Base-by-base conservation (phyloP, 2,329 filamentous ascomycete species). In the Raffaelea deltoideospora region DNA sequence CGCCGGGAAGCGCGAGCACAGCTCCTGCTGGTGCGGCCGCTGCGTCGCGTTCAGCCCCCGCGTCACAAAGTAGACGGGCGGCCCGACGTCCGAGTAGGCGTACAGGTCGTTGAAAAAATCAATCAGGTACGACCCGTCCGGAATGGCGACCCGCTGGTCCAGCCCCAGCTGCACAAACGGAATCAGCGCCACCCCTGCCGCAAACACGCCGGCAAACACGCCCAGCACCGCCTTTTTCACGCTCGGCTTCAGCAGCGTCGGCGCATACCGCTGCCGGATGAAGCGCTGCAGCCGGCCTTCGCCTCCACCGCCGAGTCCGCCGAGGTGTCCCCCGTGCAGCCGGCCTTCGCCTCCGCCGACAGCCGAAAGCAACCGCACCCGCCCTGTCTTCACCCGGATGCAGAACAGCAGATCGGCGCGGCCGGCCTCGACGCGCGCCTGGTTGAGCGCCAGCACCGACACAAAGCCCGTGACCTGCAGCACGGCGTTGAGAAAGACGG, bases 381-480 rank as follows among this genome's bases (percentile, higher is more conserved):
- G 67, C 2, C 83, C 82, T 38, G 77, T 76, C 51, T 76, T 79
- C 40, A 96, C 72, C 37, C 80, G 81, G 42, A 94, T 63, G 59
- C 83, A 98, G 5, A 90, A 92, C 52, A 95, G 76, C 51, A 92
- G 90, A 55, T 98, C 90, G 33, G 86, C 85, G 20, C 88, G 76
- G 37, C 83, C 75, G 47, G 82, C 79, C 52, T 98, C 88, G 1
- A 93, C 87, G 9, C 92, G 74, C 52, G 76, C 73, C 58, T 98
- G 90, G 51, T 98, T 98, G 40, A 94, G 68, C 3, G 87, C 76
- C 8, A 98, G 67, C 3, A 96, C 79, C 1, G 92, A 88, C 28
- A 95, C 72, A 52, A 98, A 98, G 76, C 96, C 88, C 1, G 92
- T 98, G 46, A 96, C 80, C 55, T 98, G 90, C 6, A 98, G 64